Evolutionary conservation across 2,329 filamentous ascomycete genomes (phyloP).

Genomic region (Fusarium continuum): DNA sequence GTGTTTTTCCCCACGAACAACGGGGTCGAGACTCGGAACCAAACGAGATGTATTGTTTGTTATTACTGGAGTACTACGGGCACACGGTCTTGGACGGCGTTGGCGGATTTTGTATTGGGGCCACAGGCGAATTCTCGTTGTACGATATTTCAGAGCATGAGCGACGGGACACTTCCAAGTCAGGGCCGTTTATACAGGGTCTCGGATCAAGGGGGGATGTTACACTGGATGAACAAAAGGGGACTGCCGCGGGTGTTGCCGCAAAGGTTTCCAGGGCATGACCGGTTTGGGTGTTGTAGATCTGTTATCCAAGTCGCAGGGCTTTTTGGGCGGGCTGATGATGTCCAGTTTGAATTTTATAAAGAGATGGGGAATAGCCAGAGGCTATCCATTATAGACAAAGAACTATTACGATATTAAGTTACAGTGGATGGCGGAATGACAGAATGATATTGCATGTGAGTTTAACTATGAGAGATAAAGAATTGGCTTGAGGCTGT

Average conservation of each 20-base stretch:
- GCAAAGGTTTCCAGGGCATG: conserved; percentile 19
- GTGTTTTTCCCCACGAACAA: conserved; percentile 25
- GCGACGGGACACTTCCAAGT: conserved; percentile 17
- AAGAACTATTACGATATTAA: conserved; percentile 20
- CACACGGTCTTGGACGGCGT: conserved; percentile 43
- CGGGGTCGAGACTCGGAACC: conserved; percentile 26
- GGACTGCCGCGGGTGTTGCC: background rate
- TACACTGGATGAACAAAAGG: conserved; percentile 9
- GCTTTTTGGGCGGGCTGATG: conserved; percentile 21
- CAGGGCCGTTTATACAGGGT: conserved; percentile 8
- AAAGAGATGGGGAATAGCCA: conserved; percentile 21
- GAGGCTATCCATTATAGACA: conserved; percentile 28
- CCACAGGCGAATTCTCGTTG: conserved; percentile 42
- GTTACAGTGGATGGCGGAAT: conserved; percentile 5
- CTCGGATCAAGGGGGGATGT: conserved; percentile 21
- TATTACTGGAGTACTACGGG: conserved; percentile 42
- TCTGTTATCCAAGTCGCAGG: conserved; percentile 40
- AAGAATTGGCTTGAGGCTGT: background rate
- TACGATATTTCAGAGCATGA: conserved; percentile 46
- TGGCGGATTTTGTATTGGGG: conserved; percentile 42
- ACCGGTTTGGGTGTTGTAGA: conserved; percentile 37
- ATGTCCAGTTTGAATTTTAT: conserved; percentile 31
- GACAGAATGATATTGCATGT: background rate
- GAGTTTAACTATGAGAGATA: background rate
- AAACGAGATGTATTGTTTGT: conserved; percentile 38